phyloP scores from a whole-genome alignment of 768 basidiomycete species.

The Lyophyllum shimeji region DNA sequence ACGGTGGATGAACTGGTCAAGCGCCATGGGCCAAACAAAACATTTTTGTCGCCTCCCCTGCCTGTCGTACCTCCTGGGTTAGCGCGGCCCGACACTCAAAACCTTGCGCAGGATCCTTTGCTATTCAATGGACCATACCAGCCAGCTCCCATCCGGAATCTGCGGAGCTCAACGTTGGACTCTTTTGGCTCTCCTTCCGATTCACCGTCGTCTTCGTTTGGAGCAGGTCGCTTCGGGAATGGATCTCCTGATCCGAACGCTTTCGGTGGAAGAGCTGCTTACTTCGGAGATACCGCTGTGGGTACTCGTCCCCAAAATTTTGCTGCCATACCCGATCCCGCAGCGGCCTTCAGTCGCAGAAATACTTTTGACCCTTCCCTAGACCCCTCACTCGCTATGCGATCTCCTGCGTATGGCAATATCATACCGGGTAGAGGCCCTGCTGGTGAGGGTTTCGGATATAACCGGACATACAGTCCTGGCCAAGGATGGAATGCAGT shows the following conservation, averaged over 20 bases:
- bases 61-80: constrained; percentile 55
- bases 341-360: constrained; percentile 33
- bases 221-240: constrained; percentile 60
- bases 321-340: constrained; percentile 22
- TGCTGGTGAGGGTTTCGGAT: constrained; percentile 39
- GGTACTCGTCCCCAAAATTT: constrained; percentile 33
- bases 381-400: constrained; percentile 33
- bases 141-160: constrained; percentile 59
- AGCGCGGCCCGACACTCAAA: constrained; percentile 46
- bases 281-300: constrained; percentile 31
- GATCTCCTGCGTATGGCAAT: constrained; percentile 29
- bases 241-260: constrained; percentile 68
- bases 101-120: constrained; percentile 39
- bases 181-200: constrained; percentile 64
- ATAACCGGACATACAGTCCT: constrained; percentile 31
- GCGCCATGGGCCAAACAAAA: constrained; percentile 50
- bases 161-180: constrained; percentile 67
- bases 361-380: constrained; percentile 38
- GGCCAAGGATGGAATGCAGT: constrained; percentile 23
- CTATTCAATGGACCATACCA: constrained; percentile 59
- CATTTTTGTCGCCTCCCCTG: constrained; percentile 59
- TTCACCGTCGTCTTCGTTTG: constrained; percentile 73
- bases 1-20: constrained; percentile 59
- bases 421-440: constrained; percentile 29
- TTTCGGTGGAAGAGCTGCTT: constrained; percentile 48